Base-by-base conservation (phyloP, 192 early-diverging fungal species). In the Coemansia sp. region DNA sequence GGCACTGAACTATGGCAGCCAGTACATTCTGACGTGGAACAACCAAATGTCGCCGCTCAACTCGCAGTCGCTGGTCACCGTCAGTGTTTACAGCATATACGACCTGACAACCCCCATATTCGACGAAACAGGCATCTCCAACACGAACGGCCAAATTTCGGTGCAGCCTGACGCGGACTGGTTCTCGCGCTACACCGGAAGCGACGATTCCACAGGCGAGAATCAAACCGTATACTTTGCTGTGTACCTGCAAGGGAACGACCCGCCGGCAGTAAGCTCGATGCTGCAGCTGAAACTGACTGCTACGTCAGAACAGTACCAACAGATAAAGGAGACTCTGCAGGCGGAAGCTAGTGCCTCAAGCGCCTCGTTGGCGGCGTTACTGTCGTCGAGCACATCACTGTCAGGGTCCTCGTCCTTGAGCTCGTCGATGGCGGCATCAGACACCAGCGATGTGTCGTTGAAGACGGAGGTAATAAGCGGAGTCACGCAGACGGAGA, bases 261-360 rank as follows among this genome's bases (percentile, higher is more conserved):
- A 72, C 29, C 69, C 70, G 11, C 70, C 70, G 7, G 36, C 75
- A 0, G 61, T 59, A 9, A 59, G 37, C 47, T 42, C 34, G 13
- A 78, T 78, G 75, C 69, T 78, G 65, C 41, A 41, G 27, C 59
- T 78, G 50, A 52, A 59, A 61, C 65, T 78, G 50, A 72, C 69
- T 1, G 75, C 75, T 2, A 72, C 75, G 33, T 62, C 65, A 6
- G 54, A 57, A 40, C 69, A 78, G 66, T 78, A 78, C 31, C 34
- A 25, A 15, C 38, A 62, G n/a, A 78, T 78, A 17, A 61, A 68
- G 62, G 17, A 42, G 19, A 59, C 65, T 17, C 65, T 78, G 33
- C 69, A 78, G 29, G 64, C 68, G 25, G 25, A 37, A 0, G 29
- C 56, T 6, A 50, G 34, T 15, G 8, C 47, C 15, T 22, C 47